Evolutionary conservation across 768 basidiomycete genomes (phyloP), one percentile per base, ranked within the genome.

Genomic region (Leucosporidium scottii): DNA sequence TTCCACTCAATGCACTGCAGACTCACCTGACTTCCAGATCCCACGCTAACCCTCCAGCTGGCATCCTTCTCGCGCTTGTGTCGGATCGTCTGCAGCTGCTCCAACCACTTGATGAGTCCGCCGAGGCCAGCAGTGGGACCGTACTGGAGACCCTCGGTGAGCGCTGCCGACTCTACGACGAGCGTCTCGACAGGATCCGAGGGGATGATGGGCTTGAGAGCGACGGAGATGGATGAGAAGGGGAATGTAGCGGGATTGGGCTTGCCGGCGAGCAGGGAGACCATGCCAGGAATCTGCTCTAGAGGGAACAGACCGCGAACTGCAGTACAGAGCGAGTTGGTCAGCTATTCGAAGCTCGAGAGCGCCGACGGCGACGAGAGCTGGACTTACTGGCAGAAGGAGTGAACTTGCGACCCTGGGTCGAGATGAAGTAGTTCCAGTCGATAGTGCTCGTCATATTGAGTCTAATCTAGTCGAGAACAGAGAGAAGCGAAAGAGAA

Each of bases 211-310:
- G 79, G 75, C 69, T 80, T 80, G 64, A 81, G 73, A 59, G 79
- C 77, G 62, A 81, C 76, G n/a, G 83, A 86, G 73, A 98, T 80
- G 0, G 87, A 86, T 3, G 86, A 85, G 80, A 98, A 90, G 1
- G 94, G 94, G 80, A 97, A 98, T 25, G 90, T 88, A n/a, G 82
- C 81, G 12, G 86, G 83, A 75, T 94, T 93, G 9, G 59, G 59
- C 78, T 93, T 92, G 31, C 94, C 94, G 0, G 92, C 93, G 10
- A 93, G 84, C 39, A 93, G 77, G 4, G 88, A 90, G 64, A 93
- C 86, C 48, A 90, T 75, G n/a, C 89, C 89, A 0, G 92, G 91
- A 0, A 80, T 83, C 27, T 82, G 82, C 78, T 97, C 94, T 31
- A 93, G 82, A 0, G 86, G 90, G 65, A 85, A 83, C n/a, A 94